Conservation (phyloP, 768 basidiomycete species). For the Amanita muscaria region DNA sequence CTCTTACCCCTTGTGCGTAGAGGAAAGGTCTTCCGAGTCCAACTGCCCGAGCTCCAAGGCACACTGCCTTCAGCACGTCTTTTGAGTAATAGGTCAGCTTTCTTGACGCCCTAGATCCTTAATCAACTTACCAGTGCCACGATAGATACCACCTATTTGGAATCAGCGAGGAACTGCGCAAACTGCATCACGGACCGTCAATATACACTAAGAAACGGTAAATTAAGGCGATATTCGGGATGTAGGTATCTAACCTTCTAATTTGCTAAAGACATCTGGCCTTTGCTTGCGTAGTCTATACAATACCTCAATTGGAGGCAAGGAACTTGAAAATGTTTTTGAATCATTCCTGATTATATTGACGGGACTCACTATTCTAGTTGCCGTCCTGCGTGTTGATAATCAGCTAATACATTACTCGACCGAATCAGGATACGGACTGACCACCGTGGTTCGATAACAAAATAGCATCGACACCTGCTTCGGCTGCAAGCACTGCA, state of each 20-base stretch:
- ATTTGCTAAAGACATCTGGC: conserved; percentile 64
- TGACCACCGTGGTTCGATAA: conserved; percentile 87
- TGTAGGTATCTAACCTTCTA: conserved; percentile 45
- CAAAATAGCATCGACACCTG: conserved; percentile 81
- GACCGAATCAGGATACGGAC: no score
- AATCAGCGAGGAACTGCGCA: not conserved
- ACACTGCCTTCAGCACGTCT: conserved; percentile 87
- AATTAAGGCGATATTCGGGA: conserved; percentile 5
- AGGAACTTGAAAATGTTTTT: conserved; percentile 35
- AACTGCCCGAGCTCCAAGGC: conserved; percentile 80
- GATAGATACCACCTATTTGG: conserved; percentile 44
- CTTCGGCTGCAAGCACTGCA: conserved; percentile 74
- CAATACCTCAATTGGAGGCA: conserved; percentile 74
- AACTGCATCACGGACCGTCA: conserved; percentile 44
- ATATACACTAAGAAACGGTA: conserved; percentile 57
- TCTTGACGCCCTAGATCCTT: not conserved
- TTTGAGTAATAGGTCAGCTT: not conserved
- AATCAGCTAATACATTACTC: not conserved
- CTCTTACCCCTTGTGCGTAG: conserved; percentile 71
- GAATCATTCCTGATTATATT: not conserved
- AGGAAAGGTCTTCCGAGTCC: conserved; percentile 83
- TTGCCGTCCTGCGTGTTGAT: conserved; percentile 49
- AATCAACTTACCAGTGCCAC: conserved; percentile 58
- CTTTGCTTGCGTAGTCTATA: conserved; percentile 62
- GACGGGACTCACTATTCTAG: conserved; percentile 56